Base-by-base conservation (phyloP, 345 rosid genomes). In the Hypericum perforatum region DNA sequence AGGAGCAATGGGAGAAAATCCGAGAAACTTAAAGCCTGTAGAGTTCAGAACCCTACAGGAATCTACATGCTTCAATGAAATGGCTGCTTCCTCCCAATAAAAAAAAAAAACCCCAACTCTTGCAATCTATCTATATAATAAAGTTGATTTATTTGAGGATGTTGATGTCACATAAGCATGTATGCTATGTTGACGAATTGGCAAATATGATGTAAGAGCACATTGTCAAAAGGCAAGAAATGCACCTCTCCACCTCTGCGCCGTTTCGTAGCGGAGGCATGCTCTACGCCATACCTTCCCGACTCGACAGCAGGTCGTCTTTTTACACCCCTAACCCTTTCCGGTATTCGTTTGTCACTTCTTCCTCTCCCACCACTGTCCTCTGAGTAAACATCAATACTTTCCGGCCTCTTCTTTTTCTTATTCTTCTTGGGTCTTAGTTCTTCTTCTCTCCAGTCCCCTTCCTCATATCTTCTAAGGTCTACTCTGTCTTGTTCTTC, bases 181-280 rank as follows among this genome's bases (percentile, higher is more conserved):
- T 22, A 22, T 22, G 4, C 32, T 22, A 1, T 22, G 32, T 22
- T 22, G 32, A 22, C 32, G 4, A 22, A 22, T 22, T 4, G 32
- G 32, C 4, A 22, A 22, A 22, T 22, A 22, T 1, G 32, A 22
- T 22, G 32, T 13, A 5, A 22, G 22, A 22, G 36, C 52, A 14
- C 22, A 22, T 15, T 7, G 38, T 8, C 16, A 15, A 49, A 15
- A 10, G 7, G 45, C 4, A 56, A 29, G 55, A 29, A 42, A 32
- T 54, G 57, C 85, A 88, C 96, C 98, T 85, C 94, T 63, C 98
- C 96, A 37, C 77, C 94, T 74, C 86, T 88, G 11, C 90, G 94
- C 16, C 94, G 88, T 72, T 92, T 92, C 40, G 95, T 67, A 53
- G 83, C 79, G 10, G 86, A 76, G 39, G 68, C 79, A 62, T 56